Evolutionary conservation across 148 eudicot species (phyloP).

Genomic region (Selenicereus undatus): DNA sequence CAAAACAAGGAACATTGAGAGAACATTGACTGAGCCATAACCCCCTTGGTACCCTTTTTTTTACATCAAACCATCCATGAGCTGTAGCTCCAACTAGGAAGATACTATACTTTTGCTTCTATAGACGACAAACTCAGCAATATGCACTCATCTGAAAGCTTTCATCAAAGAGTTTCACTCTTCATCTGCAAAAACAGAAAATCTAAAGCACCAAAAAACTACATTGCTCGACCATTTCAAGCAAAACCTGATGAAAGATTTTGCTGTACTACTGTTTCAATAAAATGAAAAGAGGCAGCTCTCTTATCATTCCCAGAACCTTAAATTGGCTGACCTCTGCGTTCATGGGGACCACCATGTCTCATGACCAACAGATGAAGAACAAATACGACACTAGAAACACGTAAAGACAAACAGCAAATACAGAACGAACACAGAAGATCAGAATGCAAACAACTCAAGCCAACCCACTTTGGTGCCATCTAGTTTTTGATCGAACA

Average conservation of each 20-base stretch:
- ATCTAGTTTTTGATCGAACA: not conserved
- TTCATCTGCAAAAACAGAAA: too few relatives aligned
- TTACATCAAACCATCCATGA: not conserved
- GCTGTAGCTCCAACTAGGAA: not conserved
- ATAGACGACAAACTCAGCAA: not conserved
- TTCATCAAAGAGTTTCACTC: not conserved
- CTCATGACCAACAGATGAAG: not conserved
- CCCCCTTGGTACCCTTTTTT: not conserved
- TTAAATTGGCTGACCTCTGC: not conserved
- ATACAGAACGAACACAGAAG: not conserved
- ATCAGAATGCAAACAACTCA: not conserved
- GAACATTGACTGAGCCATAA: not conserved
- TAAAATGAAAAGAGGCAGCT: not conserved
- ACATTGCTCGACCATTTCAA: not conserved
- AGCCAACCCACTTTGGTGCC: not conserved
- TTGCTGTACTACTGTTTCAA: not conserved
- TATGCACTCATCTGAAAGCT: not conserved
- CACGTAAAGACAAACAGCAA: too few relatives aligned
- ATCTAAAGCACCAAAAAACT: not conserved
- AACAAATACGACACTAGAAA: not conserved
- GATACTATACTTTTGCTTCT: not conserved
- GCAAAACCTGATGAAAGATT: not conserved
- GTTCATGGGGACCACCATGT: not conserved
- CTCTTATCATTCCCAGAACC: not conserved
- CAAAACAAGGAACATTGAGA: not conserved